Evolutionary conservation across 495 filamentous ascomycete genomes (phyloP).

Genomic region (Letharia columbiana): DNA sequence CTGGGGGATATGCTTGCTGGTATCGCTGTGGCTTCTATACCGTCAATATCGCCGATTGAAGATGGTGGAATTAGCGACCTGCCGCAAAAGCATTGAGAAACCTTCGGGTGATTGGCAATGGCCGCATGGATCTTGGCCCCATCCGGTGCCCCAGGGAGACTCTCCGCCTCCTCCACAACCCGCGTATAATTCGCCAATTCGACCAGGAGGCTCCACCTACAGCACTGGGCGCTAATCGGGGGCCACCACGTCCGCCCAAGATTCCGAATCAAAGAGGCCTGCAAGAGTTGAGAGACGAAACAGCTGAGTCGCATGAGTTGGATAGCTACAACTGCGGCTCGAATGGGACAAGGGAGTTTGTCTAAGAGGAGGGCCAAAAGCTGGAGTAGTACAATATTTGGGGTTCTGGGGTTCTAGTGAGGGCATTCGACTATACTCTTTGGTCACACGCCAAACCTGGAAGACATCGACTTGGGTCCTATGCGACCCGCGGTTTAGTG

Average conservation of each 20-base stretch:
- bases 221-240: background rate
- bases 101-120: background rate
- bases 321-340: background rate
- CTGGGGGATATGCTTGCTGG: background rate
- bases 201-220: background rate
- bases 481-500: no score
- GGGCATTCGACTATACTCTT: no score
- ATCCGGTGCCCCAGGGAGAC: background rate
- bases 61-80: background rate
- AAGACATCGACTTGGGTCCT: no score
- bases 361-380: no score
- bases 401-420: no score
- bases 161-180: background rate
- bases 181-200: background rate
- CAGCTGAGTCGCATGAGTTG: background rate
- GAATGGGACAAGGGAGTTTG: background rate
- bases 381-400: no score
- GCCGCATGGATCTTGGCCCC: background rate
- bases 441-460: no score
- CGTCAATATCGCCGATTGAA: background rate
- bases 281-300: background rate
- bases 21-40: background rate
- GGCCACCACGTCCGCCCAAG: background rate
- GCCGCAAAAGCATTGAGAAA: background rate
- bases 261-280: background rate